Evolutionary conservation across 495 filamentous ascomycete species (phyloP).

Genomic region (Aspergillus cavernicola): DNA sequence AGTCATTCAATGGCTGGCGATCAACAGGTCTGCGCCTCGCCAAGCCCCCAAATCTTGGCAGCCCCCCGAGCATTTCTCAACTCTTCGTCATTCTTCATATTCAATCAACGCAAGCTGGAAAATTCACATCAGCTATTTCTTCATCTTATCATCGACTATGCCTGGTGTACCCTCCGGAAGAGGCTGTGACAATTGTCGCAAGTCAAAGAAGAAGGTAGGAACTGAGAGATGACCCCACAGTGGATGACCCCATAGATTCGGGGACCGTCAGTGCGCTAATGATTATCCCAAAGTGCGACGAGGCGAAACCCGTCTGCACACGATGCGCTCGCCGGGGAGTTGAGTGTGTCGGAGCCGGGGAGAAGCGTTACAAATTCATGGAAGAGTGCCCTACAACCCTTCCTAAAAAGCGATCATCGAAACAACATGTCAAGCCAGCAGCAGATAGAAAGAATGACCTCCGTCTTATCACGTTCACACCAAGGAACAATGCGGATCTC

Average conservation of each 20-base stretch:
- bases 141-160: slow-evolving; percentile 38
- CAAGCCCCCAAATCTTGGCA: slow-evolving; percentile 3
- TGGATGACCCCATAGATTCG: not conserved
- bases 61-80: not conserved
- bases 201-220: slow-evolving; percentile 52
- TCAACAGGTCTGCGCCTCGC: slow-evolving; percentile 8
- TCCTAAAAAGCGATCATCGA: slow-evolving; percentile 6
- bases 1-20: too few species aligned
- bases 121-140: not conserved
- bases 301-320: slow-evolving; percentile 38
- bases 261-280: not conserved
- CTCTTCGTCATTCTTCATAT: not conserved
- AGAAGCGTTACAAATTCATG: slow-evolving; percentile 47
- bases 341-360: slow-evolving; percentile 43
- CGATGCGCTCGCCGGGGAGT: slow-evolving; percentile 45
- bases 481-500: slow-evolving; percentile 19
- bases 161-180: slow-evolving; percentile 47
- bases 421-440: not conserved
- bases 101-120: too few species aligned
- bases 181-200: slow-evolving; percentile 48
- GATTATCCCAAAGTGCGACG: slow-evolving; percentile 34
- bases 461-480: not conserved
- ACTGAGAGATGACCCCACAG: not conserved
- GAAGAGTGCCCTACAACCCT: slow-evolving; percentile 20
- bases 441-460: not conserved